Evolutionary conservation across 495 filamentous ascomycete species (phyloP).

Genomic region (Darksidea phi): DNA sequence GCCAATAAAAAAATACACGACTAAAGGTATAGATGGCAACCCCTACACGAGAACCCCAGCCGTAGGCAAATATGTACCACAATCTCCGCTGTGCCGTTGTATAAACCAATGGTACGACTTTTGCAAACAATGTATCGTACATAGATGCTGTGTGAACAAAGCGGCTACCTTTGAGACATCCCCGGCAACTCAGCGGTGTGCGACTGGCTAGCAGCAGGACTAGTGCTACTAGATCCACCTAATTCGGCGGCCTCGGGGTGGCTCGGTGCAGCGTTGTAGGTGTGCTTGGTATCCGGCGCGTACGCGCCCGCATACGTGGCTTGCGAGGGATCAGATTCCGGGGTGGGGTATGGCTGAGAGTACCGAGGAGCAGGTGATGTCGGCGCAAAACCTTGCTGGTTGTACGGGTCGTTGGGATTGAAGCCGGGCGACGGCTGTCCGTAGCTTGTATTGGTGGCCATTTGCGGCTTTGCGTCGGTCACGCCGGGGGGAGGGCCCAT

Average conservation of each 20-base stretch:
- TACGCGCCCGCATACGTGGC: neutral
- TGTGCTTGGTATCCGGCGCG: neutral
- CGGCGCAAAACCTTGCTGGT: slow-evolving; percentile 10
- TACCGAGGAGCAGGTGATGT: slow-evolving; percentile 22
- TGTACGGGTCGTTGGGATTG: slow-evolving; percentile 18
- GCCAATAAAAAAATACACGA: too few relatives aligned
- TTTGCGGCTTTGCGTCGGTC: slow-evolving; percentile 18
- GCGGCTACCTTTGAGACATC: neutral
- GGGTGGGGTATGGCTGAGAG: neutral
- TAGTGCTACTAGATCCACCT: neutral
- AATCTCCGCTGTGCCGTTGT: too few relatives aligned
- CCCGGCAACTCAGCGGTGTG: slow-evolving; percentile 5
- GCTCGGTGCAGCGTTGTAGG: neutral
- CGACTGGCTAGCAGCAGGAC: neutral
- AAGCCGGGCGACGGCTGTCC: slow-evolving; percentile 2
- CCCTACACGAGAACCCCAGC: too few relatives aligned
- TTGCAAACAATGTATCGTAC: too few relatives aligned
- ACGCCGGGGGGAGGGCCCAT: neutral
- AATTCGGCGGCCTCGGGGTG: slow-evolving; percentile 12
- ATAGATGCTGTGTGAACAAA: too few relatives aligned
- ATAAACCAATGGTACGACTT: too few relatives aligned
- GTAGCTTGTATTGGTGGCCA: neutral
- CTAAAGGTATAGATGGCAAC: too few relatives aligned
- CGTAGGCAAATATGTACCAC: too few relatives aligned
- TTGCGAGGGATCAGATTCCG: neutral